Base-by-base conservation (phyloP, 805 yeast species). In the Barnettozyma californica region DNA sequence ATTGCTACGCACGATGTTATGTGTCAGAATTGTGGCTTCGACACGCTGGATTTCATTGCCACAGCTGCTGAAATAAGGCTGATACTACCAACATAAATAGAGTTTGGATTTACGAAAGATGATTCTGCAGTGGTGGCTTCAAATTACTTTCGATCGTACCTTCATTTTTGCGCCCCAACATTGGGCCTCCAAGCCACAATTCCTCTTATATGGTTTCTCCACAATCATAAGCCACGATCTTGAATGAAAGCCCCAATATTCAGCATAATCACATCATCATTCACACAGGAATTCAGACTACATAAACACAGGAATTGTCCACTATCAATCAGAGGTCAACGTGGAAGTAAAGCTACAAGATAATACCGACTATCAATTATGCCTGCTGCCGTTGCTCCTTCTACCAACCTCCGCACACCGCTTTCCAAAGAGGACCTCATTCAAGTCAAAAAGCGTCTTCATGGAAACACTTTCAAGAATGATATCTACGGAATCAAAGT, bases 401-500 rank as follows among this genome's bases (percentile, higher is more conserved):
- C 33, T 5, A 29, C 7, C 33, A 29, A 13, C 14, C 33, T 29
- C 16, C 33, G 33, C 16, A 29, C 33, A 11, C 16, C 33, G 9
- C 16, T 29, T 29, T 29, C 33, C n/a, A 13, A 13, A 13, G 33
- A 29, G 4, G 43, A 40, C 13, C 43, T 40, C 11, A 19, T 13
- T 18, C 5, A 25, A 14, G 26, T 40, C 34, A 40, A 40, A 20
- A 27, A 40, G 19, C 27, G 31, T 14, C 43, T 40, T 13, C 34
- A 40, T 16, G 43, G 43, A 1, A 40, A 40, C 21, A 40, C 33
- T 10, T 40, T 40, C 9, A 18, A 25, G 6, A 26, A 23, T 9
- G 43, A 40, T 13, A 18, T 40, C 14, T 40, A 40, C 19, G 43
- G 43, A n/a, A 23, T 40, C 31, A 40, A 19, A 27, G 43, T 40